These are phyloP conservation scores for Pyracantha coccinea DNA, from an alignment of 331 rosid species.

Conservation along the genomic window DNA sequence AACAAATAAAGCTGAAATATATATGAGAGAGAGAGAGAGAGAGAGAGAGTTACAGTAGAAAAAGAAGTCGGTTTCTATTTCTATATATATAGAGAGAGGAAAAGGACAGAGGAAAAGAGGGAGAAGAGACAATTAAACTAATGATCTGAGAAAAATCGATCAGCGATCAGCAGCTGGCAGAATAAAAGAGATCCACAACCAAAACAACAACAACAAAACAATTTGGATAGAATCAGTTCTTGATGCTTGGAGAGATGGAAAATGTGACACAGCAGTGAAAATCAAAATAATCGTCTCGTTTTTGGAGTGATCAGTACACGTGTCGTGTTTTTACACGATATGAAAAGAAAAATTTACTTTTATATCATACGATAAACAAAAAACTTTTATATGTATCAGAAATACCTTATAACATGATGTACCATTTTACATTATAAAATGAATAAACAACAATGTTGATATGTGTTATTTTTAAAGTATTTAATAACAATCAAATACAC, in stretches of 20 bases:
- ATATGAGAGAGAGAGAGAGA: conserved; percentile 14
- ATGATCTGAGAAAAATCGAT: conserved; percentile 32
- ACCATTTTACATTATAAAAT: too few relatives aligned
- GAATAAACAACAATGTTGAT: too few relatives aligned
- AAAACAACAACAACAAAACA: conserved; percentile 22
- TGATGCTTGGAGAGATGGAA: conserved; percentile 1
- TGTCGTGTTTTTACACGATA: not conserved
- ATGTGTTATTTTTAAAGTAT: too few relatives aligned
- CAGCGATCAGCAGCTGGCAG: conserved; percentile 30
- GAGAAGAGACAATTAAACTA: not conserved
- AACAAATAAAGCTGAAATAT: conserved; percentile 28
- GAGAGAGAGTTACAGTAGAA: conserved; percentile 23
- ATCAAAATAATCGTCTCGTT: not conserved
- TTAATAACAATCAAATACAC: too few relatives aligned
- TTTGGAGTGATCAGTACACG: not conserved
- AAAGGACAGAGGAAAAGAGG: not conserved
- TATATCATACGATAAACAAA: not conserved
- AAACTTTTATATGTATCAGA: too few relatives aligned
- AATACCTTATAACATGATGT: too few relatives aligned
- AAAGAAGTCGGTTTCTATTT: conserved; percentile 13
- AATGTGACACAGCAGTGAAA: not conserved
- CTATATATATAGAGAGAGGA: not conserved
- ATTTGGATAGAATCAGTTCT: conserved; percentile 11
- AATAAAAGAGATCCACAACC: conserved; percentile 18
- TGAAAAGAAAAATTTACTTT: not conserved